A percentile compares a stretch with the other conserved stretches of the same genome.
Conservation (phyloP, 768 basidiomycete species). For the Dioszegia crocea region DNA sequence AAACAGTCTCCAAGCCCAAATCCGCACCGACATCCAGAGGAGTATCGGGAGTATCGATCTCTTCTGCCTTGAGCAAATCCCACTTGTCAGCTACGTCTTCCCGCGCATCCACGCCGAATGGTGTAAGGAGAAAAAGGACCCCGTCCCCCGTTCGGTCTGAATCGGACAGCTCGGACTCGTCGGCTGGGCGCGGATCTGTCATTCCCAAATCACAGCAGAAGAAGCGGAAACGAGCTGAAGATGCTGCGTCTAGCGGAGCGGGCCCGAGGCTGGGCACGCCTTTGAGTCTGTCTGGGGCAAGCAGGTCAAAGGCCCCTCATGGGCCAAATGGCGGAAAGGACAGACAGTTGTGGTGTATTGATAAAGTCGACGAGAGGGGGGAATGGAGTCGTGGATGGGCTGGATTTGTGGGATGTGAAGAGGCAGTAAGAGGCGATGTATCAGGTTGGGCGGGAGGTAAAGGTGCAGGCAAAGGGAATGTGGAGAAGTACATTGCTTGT, state of each 20-base stretch:
- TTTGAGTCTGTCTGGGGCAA: too few relatives aligned
- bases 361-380: constrained; percentile 26
- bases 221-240: background rate
- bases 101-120: background rate
- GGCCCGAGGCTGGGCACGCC: too few relatives aligned
- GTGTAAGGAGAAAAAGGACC: background rate
- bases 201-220: background rate
- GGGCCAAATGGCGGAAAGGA: background rate
- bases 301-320: too few relatives aligned
- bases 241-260: background rate
- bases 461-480: constrained; percentile 14
- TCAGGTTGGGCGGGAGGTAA: constrained; percentile 22
- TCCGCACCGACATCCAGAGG: too few relatives aligned
- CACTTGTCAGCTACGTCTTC: constrained; percentile 3
- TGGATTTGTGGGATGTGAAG: constrained; percentile 30
- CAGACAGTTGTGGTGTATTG: constrained; percentile 20
- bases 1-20: too few relatives aligned
- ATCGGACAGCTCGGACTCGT: background rate
- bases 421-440: constrained; percentile 22
- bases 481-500: constrained; percentile 42
- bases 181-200: too few relatives aligned
- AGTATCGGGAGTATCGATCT: background rate
- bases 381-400: constrained; percentile 36
- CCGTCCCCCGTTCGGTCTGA: background rate
- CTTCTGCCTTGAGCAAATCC: background rate